Conservation (phyloP, 192 early-diverging fungal species). For the Funneliformis mosseae region DNA sequence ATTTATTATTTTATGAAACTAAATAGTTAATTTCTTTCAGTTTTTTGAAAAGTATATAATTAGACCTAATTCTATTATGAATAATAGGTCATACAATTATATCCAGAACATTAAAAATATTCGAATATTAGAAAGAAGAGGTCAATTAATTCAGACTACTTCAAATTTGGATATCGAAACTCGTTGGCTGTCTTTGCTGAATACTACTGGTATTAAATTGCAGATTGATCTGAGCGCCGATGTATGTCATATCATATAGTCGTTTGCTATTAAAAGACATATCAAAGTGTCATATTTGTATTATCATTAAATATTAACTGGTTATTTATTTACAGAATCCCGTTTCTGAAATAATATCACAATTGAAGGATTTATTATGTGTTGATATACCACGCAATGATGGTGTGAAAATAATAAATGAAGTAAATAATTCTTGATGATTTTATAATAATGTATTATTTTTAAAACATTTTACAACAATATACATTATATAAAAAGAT, state of each 20-base stretch:
- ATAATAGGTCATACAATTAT: not conserved
- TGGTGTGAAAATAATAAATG: slow-evolving; percentile 13
- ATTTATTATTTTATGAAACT: not conserved
- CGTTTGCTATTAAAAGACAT: not conserved
- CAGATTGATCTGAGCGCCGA: not conserved
- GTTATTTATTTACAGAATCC: not conserved
- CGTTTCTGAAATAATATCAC: not conserved
- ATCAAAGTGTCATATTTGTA: too few relatives aligned
- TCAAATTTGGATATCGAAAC: slow-evolving; percentile 11
- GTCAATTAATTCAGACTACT: not conserved
- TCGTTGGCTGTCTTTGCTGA: not conserved
- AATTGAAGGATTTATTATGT: slow-evolving; percentile 18
- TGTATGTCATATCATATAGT: not conserved
- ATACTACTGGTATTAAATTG: not conserved
- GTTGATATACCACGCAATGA: not conserved
- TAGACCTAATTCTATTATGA: not conserved
- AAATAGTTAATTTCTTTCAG: not conserved
- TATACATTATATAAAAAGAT: too few relatives aligned
- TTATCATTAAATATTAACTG: too few relatives aligned
- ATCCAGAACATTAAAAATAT: not conserved
- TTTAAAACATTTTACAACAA: not conserved
- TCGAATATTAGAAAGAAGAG: not conserved
- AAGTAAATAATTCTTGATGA: slow-evolving; percentile 6
- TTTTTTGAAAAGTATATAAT: slow-evolving; percentile 17
- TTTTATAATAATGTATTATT: not conserved